Conservation (phyloP, 2,329 filamentous ascomycete species). For the Paraphaeosphaeria minitans region DNA sequence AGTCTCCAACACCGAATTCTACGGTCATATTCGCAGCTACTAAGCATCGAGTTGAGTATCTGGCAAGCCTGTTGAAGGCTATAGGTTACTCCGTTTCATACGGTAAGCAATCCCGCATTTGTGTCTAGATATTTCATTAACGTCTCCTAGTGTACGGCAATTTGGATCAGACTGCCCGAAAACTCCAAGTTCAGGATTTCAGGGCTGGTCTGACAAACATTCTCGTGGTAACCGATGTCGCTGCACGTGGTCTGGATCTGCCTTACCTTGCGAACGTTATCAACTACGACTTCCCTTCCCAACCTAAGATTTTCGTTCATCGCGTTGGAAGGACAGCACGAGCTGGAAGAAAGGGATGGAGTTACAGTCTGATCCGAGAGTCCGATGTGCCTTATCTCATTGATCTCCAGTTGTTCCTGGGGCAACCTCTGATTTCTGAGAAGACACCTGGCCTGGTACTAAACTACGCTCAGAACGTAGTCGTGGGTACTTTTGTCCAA, state of each 20-base stretch:
- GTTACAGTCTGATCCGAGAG: conserved; percentile 87
- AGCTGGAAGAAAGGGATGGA: conserved; percentile 91
- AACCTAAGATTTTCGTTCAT: conserved; percentile 96
- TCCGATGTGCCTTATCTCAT: conserved; percentile 89
- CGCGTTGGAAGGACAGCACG: conserved; percentile 94
- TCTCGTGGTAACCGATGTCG: conserved; percentile 94
- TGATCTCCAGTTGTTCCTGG: conserved; percentile 92
- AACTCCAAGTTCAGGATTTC: conserved; percentile 91
- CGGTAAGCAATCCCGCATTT: conserved; percentile 25
- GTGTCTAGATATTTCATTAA: conserved; percentile 12
- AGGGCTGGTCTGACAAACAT: conserved; percentile 84
- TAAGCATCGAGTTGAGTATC: conserved; percentile 96
- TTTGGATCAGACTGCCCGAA: conserved; percentile 89
- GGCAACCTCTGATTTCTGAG: conserved; percentile 79
- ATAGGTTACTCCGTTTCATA: conserved; percentile 91
- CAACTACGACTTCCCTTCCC: conserved; percentile 97
- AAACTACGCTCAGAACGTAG: conserved; percentile 81
- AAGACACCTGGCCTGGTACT: conserved; percentile 63
- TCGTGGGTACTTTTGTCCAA: conserved; percentile 76
- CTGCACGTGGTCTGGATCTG: conserved; percentile 97
- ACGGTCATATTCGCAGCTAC: conserved; percentile 95
- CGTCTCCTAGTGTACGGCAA: conserved; percentile 76
- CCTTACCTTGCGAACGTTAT: conserved; percentile 95
- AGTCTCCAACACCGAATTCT: conserved; percentile 83
- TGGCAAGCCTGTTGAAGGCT: conserved; percentile 76